A percentile compares a stretch with the other conserved stretches of the same genome.
These are phyloP conservation scores for Trebouxiophyceae sp. DNA, from an alignment of 163 green algal genomes.

Conservation along the genomic window DNA sequence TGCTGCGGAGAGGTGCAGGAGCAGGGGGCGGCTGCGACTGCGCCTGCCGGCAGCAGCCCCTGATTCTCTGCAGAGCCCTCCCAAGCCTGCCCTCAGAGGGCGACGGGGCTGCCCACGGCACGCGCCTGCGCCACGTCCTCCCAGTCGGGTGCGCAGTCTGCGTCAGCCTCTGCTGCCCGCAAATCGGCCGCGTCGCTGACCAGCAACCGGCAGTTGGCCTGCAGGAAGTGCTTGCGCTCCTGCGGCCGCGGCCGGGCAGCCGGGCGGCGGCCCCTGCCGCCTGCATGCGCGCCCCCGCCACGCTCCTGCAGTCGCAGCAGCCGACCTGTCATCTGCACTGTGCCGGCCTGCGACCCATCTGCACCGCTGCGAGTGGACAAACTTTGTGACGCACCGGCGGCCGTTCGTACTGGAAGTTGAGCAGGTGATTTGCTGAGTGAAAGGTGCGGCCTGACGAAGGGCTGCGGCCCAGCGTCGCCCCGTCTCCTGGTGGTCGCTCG, in stretches of 20 bases:
- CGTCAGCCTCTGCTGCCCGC: constrained; percentile 26
- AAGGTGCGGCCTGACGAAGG: constrained; percentile 11
- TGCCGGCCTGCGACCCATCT: not conserved
- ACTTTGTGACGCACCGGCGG: too few species aligned
- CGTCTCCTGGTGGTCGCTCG: too few species aligned
- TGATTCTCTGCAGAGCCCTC: too few species aligned
- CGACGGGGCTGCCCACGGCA: too few species aligned
- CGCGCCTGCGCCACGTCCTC: constrained; percentile 62
- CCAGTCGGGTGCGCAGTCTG: constrained; percentile 70
- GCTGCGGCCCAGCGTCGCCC: constrained; percentile 17
- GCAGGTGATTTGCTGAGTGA: constrained; percentile 44
- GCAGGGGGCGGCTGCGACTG: too few species aligned
- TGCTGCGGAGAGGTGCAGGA: too few species aligned
- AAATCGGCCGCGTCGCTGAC: constrained; percentile 52
- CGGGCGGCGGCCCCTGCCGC: not conserved
- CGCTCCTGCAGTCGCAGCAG: not conserved
- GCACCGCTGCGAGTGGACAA: too few species aligned
- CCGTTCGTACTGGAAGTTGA: constrained; percentile 53
- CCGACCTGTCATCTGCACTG: not conserved
- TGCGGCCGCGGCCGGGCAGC: constrained; percentile 35
- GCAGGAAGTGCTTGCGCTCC: constrained; percentile 73
- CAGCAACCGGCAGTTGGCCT: constrained; percentile 79
- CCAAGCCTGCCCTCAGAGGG: too few species aligned
- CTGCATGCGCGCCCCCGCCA: not conserved
- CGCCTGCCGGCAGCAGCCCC: too few species aligned